These are phyloP conservation scores for Musa troglodytarum DNA, from an alignment of 176 grass and related monocot genomes.

Conservation along the genomic window DNA sequence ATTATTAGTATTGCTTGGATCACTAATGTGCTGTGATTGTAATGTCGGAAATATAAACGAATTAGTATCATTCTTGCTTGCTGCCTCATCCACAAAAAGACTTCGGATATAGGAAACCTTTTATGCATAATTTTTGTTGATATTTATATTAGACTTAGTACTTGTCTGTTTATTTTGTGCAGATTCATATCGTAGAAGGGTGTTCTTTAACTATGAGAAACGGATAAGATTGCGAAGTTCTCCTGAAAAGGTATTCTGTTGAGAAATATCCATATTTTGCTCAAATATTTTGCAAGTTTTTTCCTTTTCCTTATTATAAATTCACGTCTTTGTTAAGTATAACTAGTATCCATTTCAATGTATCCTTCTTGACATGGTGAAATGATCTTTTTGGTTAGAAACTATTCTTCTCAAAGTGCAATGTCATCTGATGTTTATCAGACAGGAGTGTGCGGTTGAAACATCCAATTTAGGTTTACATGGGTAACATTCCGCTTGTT, in stretches of 20 bases:
- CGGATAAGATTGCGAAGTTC: conserved; percentile 65
- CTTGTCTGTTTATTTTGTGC: not conserved
- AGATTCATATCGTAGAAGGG: conserved; percentile 78
- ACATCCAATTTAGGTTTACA: too few species aligned
- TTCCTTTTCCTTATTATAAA: not conserved
- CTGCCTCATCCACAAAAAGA: not conserved
- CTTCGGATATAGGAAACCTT: not conserved
- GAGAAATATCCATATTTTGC: not conserved
- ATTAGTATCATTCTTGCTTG: not conserved
- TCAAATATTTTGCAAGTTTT: not conserved
- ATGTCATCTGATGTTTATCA: too few species aligned
- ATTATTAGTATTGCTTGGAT: too few species aligned
- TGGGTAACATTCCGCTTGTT: too few species aligned
- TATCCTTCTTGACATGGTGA: too few species aligned
- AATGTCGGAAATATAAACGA: too few species aligned
- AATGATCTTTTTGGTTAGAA: too few species aligned
- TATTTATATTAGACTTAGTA: not conserved
- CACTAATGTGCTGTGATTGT: too few species aligned
- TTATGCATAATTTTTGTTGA: not conserved
- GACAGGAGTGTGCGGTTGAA: too few species aligned
- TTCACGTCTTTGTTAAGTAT: not conserved
- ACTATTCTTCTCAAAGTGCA: too few species aligned
- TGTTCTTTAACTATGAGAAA: conserved; percentile 99
- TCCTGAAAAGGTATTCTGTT: conserved; percentile 68
- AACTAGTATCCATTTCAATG: not conserved